These are phyloP conservation scores for Camelina neglecta DNA, from an alignment of 345 rosid genomes.

Conservation along the genomic window DNA sequence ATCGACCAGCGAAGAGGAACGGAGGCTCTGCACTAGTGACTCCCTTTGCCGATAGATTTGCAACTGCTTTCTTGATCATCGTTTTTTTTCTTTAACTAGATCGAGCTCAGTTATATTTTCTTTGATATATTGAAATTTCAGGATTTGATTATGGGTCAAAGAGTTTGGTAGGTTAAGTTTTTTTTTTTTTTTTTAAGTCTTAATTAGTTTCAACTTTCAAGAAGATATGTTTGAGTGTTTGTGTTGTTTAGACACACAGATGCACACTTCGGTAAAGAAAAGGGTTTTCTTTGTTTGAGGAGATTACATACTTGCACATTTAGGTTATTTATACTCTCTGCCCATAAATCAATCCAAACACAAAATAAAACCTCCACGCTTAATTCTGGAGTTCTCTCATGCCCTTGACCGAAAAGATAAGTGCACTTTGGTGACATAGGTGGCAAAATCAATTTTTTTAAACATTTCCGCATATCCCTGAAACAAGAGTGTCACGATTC, in stretches of 20 bases:
- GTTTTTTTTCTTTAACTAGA: slow-evolving; percentile 21
- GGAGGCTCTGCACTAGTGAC: slow-evolving; percentile 6
- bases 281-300: slow-evolving; percentile 3
- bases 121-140: not conserved
- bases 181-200: not conserved
- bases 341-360: not conserved
- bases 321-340: not conserved
- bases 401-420: no score
- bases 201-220: not conserved
- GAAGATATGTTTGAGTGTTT: not conserved
- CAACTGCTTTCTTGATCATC: not conserved
- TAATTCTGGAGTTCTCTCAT: no score
- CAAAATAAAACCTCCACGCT: not conserved
- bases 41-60: slow-evolving; percentile 7
- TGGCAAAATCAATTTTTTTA: no score
- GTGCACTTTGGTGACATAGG: no score
- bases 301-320: slow-evolving; percentile 3
- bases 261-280: not conserved
- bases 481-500: no score
- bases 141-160: not conserved
- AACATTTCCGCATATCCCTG: no score
- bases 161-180: not conserved
- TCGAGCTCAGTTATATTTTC: not conserved
- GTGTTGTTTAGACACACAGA: not conserved
- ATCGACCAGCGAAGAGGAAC: slow-evolving; percentile 31